Evolutionary conservation across 495 filamentous ascomycete genomes (phyloP).

Genomic region (Aspergillus sparsus): DNA sequence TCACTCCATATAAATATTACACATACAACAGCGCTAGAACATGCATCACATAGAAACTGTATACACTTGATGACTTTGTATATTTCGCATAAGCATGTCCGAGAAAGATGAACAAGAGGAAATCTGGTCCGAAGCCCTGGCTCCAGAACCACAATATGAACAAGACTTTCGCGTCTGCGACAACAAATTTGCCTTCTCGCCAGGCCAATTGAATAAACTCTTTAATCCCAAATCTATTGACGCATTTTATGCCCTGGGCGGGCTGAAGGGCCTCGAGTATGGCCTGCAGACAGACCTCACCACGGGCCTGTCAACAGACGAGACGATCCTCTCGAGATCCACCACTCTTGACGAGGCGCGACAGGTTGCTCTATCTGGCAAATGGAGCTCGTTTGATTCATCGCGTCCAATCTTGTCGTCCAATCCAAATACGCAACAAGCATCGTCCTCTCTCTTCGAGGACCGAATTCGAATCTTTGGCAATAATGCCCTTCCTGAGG

Average conservation of each 20-base stretch:
- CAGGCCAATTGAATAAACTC: conserved; percentile 71
- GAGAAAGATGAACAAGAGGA: background rate
- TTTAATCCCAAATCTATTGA: conserved; percentile 72
- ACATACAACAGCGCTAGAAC: no score
- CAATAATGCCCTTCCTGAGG: conserved; percentile 71
- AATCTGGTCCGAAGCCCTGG: conserved; percentile 53
- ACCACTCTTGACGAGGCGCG: conserved; percentile 63
- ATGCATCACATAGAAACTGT: background rate
- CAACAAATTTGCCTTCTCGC: conserved; percentile 71
- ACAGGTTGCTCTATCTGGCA: background rate
- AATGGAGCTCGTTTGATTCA: conserved; percentile 24
- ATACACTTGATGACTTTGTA: background rate
- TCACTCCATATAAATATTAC: no score
- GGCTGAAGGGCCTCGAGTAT: conserved; percentile 60
- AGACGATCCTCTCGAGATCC: conserved; percentile 54
- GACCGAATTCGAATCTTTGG: conserved; percentile 71
- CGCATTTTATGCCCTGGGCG: conserved; percentile 68
- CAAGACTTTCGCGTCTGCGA: conserved; percentile 62
- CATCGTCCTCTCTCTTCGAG: conserved; percentile 38
- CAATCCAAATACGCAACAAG: background rate
- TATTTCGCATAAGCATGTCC: background rate
- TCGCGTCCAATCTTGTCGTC: background rate
- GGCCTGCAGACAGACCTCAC: conserved; percentile 67
- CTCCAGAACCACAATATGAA: conserved; percentile 64
- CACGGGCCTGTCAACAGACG: conserved; percentile 66